These are phyloP conservation scores for Cyphellophora attinorum DNA, from an alignment of 2,329 filamentous ascomycete genomes.

Conservation along the genomic window DNA sequence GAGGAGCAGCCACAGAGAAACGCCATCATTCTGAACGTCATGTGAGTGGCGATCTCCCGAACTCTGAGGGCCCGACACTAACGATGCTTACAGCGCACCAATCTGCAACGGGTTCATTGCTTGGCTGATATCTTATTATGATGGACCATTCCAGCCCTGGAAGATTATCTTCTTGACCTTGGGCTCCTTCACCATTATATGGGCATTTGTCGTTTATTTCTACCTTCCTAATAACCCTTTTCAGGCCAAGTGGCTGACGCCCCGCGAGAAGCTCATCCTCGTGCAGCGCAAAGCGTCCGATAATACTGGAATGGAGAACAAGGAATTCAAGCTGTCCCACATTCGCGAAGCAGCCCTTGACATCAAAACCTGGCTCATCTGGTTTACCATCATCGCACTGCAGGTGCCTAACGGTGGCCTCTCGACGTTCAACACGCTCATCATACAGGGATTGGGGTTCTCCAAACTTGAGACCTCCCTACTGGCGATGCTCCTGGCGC, in stretches of 20 bases:
- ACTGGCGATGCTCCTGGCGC: slow-evolving; percentile 58
- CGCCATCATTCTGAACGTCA: slow-evolving; percentile 19
- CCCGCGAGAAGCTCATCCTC: slow-evolving; percentile 34
- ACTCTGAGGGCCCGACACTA: background rate
- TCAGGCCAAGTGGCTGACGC: slow-evolving; percentile 38
- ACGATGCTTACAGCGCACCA: slow-evolving; percentile 2
- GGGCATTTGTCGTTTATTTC: slow-evolving; percentile 50
- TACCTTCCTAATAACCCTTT: slow-evolving; percentile 51
- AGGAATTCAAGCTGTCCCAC: slow-evolving; percentile 37
- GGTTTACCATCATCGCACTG: slow-evolving; percentile 50
- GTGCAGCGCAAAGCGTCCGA: slow-evolving; percentile 42
- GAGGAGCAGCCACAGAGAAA: slow-evolving; percentile 48
- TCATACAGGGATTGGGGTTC: slow-evolving; percentile 51
- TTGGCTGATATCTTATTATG: slow-evolving; percentile 26
- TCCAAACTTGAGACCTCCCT: slow-evolving; percentile 49
- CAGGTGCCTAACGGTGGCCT: slow-evolving; percentile 56
- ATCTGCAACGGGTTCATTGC: slow-evolving; percentile 25
- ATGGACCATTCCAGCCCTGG: slow-evolving; percentile 27
- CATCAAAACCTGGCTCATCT: slow-evolving; percentile 48
- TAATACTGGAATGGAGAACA: slow-evolving; percentile 36
- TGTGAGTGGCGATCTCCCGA: slow-evolving; percentile 3
- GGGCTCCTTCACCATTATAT: slow-evolving; percentile 50
- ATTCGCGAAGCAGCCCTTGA: slow-evolving; percentile 33
- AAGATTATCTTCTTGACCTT: slow-evolving; percentile 54
- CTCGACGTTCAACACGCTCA: slow-evolving; percentile 56